Evolutionary conservation across 2,329 filamentous ascomycete species (phyloP), one percentile per base, ranked within the genome.

Genomic region (Fusarium sp.): DNA sequence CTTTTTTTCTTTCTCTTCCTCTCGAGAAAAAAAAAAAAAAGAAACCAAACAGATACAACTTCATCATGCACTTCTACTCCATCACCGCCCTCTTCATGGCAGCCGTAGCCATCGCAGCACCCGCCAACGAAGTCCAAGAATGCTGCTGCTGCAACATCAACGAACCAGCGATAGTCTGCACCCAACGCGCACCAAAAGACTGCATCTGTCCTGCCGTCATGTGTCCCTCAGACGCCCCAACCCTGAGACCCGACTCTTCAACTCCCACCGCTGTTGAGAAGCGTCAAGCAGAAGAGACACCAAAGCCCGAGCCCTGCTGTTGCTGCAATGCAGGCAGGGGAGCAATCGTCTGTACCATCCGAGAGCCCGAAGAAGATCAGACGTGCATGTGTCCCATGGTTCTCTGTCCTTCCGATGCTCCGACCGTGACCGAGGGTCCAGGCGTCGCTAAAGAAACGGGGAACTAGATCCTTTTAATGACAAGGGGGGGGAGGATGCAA

Each of bases 61-160:
- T 20, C 74, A 43, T 9, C 47, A 81, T 81, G 80, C 79, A 70
- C 38, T 78, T 79, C 73, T 63, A 71, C 22, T 47, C 63, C 45
- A 30, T 80, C 54, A 66, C 74, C 40, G 72, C 68, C 54, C 50
- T 81, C 61, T 61, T 81, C 62, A 40, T 78, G 25, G 73, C 68
- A 70, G 71, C 67, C 72, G 37, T 67, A 22, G 47, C 71, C 52
- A 65, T 73, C 70, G 43, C 76, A 61, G 75, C 75, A 17, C 72
- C 70, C 30, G 74, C 77, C 63, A 45, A 65, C 56, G 60, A 70
- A n/a, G 68, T 33, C 17, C 38, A 74, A 38, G 64, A 66, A 11
- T 83, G 81, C 78, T 83, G 81, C 78, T 83, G 81, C 78, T 83
- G 82, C 72, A 77, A 83, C 56, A 68, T 78, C 14, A 68, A 69